These are phyloP conservation scores for Blastomyces gilchristii DNA, from an alignment of 2,329 filamentous ascomycete species.

Conservation along the genomic window DNA sequence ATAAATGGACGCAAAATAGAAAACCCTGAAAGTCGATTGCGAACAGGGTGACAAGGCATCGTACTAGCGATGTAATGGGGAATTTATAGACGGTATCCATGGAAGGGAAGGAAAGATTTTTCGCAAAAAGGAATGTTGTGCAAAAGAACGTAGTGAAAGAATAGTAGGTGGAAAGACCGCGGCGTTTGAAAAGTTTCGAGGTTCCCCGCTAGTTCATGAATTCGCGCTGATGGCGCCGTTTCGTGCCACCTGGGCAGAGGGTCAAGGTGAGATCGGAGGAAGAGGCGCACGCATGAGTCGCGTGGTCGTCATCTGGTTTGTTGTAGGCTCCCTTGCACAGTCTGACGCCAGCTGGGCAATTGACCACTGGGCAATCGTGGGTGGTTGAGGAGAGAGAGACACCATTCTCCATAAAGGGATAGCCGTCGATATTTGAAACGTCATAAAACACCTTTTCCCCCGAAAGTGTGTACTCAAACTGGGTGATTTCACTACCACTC, in stretches of 20 bases:
- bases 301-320: constrained; percentile 31
- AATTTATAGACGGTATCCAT: not conserved
- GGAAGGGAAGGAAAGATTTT: not conserved
- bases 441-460: constrained; percentile 31
- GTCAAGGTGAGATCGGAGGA: constrained; percentile 26
- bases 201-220: not conserved
- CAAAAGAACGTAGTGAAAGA: not conserved
- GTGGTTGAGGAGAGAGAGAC: constrained; percentile 26
- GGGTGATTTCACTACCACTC: constrained; percentile 29
- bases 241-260: constrained; percentile 20
- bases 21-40: not conserved
- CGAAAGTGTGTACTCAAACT: constrained; percentile 33
- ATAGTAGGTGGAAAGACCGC: not conserved
- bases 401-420: constrained; percentile 28
- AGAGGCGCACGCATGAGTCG: constrained; percentile 33
- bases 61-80: not conserved
- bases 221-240: not conserved
- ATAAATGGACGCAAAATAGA: not conserved
- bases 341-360: constrained; percentile 28
- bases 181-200: not conserved
- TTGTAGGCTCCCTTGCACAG: constrained; percentile 32
- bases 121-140: not conserved
- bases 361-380: constrained; percentile 25
- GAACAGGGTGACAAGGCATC: not conserved
- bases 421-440: constrained; percentile 31